A percentile compares a stretch with the other conserved stretches of the same genome.
These are phyloP conservation scores for Globisporangium iwayamae DNA, from an alignment of 352 stramenopile genomes.

Conservation along the genomic window DNA sequence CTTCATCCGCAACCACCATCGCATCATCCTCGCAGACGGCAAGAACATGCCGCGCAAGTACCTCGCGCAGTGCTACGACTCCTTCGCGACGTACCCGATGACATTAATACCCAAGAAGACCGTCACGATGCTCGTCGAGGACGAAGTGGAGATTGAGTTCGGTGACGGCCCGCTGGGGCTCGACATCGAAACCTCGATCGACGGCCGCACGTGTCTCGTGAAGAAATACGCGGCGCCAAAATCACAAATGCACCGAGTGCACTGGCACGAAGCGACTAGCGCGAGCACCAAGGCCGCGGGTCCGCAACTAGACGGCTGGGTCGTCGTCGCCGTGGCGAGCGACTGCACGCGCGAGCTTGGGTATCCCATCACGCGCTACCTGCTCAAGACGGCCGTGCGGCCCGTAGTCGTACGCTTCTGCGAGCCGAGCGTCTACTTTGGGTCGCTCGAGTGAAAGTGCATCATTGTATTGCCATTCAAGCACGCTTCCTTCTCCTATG, in stretches of 20 bases:
- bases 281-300: constrained; percentile 14
- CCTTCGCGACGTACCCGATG: constrained; percentile 56
- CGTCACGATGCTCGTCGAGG: constrained; percentile 24
- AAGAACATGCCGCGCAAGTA: constrained; percentile 41
- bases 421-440: constrained; percentile 77
- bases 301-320: constrained; percentile 42
- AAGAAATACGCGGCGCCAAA: constrained; percentile 35
- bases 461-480: neutral
- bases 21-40: constrained; percentile 37
- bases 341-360: constrained; percentile 67
- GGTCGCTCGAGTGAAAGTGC: constrained; percentile 29
- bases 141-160: constrained; percentile 74
- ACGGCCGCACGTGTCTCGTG: constrained; percentile 60
- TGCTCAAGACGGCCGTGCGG: constrained; percentile 62
- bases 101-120: constrained; percentile 56
- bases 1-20: constrained; percentile 75
- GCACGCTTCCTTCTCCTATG: neutral
- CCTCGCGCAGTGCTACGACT: constrained; percentile 61
- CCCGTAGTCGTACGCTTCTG: constrained; percentile 73
- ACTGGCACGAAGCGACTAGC: constrained; percentile 14
- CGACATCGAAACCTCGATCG: constrained; percentile 78
- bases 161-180: constrained; percentile 45
- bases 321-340: constrained; percentile 65
- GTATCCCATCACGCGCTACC: constrained; percentile 61
- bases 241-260: constrained; percentile 19